Percentiles rank a stretch among this genome's conserved stretches.
Evolutionary conservation across 202 grass and related monocot species (phyloP).

Genomic region (Setaria viridis): DNA sequence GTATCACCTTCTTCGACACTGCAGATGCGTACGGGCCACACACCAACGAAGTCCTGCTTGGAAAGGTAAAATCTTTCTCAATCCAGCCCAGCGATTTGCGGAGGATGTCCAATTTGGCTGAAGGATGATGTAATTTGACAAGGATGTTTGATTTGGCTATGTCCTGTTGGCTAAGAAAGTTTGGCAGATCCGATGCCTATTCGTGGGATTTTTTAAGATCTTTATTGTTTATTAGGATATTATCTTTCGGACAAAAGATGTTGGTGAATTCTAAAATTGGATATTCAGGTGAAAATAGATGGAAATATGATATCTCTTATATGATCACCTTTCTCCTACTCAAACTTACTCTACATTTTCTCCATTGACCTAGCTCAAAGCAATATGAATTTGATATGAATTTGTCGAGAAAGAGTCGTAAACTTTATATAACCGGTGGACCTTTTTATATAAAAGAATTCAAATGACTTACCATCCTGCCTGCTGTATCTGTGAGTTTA

Average conservation of each 20-base stretch:
- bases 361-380: background rate
- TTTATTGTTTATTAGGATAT: background rate
- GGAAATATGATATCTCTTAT: background rate
- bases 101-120: background rate
- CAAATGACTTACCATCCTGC: background rate
- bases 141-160: background rate
- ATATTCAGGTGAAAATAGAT: background rate
- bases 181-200: background rate
- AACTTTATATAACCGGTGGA: background rate
- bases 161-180: background rate
- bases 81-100: background rate
- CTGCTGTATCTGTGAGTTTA: background rate
- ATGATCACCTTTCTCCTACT: background rate
- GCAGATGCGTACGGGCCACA: conserved; percentile 68
- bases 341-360: background rate
- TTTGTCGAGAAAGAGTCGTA: background rate
- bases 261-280: background rate
- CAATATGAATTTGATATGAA: background rate
- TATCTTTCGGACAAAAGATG: background rate
- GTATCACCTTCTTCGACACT: conserved; percentile 89
- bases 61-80: conserved; percentile 52
- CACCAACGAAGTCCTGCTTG: conserved; percentile 75
- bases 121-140: background rate
- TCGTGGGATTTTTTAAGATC: background rate
- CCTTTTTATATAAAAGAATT: background rate